These are phyloP conservation scores for Gymnopilus dilepis DNA, from an alignment of 768 basidiomycete species.

Conservation along the genomic window DNA sequence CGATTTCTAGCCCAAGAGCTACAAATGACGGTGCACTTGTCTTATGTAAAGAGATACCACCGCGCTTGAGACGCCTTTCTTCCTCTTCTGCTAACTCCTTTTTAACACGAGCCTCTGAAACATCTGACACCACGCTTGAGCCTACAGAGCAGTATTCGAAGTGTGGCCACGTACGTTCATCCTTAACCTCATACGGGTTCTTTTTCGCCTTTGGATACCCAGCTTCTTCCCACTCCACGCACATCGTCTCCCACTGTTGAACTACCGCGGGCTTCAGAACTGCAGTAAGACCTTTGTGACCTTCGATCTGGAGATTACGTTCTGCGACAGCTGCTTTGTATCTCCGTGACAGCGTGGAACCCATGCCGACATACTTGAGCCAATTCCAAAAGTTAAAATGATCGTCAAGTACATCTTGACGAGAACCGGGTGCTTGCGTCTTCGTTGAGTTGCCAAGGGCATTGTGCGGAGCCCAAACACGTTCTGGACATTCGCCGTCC, in stretches of 20 bases:
- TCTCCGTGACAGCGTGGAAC: not conserved
- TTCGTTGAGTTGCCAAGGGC: too few relatives aligned
- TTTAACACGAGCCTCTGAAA: slow-evolving; percentile 11
- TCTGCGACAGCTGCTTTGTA: slow-evolving; percentile 4
- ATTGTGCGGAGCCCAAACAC: too few relatives aligned
- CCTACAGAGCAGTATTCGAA: not conserved
- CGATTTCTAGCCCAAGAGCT: slow-evolving; percentile 6
- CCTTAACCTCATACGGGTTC: slow-evolving; percentile 12
- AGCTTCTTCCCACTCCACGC: slow-evolving; percentile 12
- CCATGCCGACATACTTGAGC: slow-evolving; percentile 1
- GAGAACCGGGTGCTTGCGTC: too few relatives aligned
- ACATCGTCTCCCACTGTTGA: slow-evolving; percentile 13
- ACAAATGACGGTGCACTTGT: slow-evolving; percentile 5
- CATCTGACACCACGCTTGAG: not conserved
- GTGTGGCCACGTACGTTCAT: not conserved
- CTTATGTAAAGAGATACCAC: not conserved
- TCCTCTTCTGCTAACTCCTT: slow-evolving; percentile 13
- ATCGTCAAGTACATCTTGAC: slow-evolving; percentile 4
- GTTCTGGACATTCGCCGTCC: slow-evolving; percentile 13
- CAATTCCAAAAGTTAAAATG: slow-evolving; percentile 14
- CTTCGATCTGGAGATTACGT: slow-evolving; percentile 1
- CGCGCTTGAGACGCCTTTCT: not conserved
- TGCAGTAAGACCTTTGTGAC: not conserved
- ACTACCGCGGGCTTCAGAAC: not conserved
- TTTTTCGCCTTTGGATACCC: slow-evolving; percentile 8